These are phyloP conservation scores for Pontederia crassipes DNA, from an alignment of 176 grass and related monocot species.

Conservation along the genomic window DNA sequence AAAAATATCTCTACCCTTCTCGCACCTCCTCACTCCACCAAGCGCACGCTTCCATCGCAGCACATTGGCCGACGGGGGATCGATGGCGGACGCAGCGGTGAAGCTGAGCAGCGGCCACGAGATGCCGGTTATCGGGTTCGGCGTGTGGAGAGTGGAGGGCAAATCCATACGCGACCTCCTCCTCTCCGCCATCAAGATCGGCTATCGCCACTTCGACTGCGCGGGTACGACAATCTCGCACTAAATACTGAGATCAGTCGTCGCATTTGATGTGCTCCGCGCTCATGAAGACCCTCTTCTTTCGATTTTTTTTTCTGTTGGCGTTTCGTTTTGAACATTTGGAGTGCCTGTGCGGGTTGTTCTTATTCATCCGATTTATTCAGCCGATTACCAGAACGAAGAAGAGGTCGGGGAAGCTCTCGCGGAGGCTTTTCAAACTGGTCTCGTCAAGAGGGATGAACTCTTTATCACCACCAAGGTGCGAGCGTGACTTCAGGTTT, in stretches of 20 bases:
- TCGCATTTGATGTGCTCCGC: background rate
- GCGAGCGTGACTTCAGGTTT: background rate
- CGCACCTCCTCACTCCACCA: too few species aligned
- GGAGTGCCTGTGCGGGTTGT: too few species aligned
- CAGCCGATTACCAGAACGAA: slow-evolving; percentile 90
- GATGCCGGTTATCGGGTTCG: slow-evolving; percentile 80
- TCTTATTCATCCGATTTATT: background rate
- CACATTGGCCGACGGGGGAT: background rate
- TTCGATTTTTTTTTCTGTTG: background rate
- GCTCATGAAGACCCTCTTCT: background rate
- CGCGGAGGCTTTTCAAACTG: slow-evolving; percentile 56
- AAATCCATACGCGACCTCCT: slow-evolving; percentile 61
- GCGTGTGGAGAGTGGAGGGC: slow-evolving; percentile 85
- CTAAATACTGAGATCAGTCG: background rate
- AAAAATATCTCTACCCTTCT: too few species aligned
- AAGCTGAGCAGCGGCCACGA: slow-evolving; percentile 52
- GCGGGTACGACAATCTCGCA: slow-evolving; percentile 37
- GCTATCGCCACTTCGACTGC: slow-evolving; percentile 94
- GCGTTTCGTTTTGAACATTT: too few species aligned
- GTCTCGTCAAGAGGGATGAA: slow-evolving; percentile 77
- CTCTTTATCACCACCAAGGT: slow-evolving; percentile 97
- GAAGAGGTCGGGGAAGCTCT: slow-evolving; percentile 77
- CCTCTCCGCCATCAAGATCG: slow-evolving; percentile 68
- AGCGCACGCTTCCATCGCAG: too few species aligned
- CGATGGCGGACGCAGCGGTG: slow-evolving; percentile 31